These are phyloP conservation scores for Colletotrichum liriopes DNA, from an alignment of 2,329 filamentous ascomycete species.

Conservation along the genomic window DNA sequence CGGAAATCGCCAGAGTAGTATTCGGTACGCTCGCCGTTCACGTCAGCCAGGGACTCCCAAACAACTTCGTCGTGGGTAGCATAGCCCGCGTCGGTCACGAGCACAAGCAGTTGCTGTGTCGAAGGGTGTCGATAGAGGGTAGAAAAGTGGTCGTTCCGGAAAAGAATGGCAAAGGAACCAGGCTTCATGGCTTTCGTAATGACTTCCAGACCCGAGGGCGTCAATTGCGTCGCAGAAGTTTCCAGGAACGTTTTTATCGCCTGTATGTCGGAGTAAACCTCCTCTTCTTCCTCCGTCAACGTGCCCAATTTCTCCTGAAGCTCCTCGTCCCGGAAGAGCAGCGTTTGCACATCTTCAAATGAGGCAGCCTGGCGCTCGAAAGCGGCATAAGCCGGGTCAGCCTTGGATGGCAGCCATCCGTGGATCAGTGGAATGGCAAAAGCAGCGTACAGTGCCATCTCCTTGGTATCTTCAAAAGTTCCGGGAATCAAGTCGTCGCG, in stretches of 20 bases:
- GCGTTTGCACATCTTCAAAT: conserved; percentile 92
- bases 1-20: conserved; percentile 94
- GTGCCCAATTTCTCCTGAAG: conserved; percentile 84
- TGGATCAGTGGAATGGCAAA: conserved; percentile 93
- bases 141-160: conserved; percentile 97
- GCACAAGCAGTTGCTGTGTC: conserved; percentile 80
- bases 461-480: conserved; percentile 87
- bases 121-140: conserved; percentile 92
- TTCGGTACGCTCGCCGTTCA: conserved; percentile 86
- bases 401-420: conserved; percentile 86
- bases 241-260: conserved; percentile 88
- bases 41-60: conserved; percentile 94
- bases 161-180: conserved; percentile 90
- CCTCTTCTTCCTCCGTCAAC: conserved; percentile 81
- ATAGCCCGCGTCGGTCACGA: conserved; percentile 96
- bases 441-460: conserved; percentile 92
- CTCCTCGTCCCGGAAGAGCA: conserved; percentile 91
- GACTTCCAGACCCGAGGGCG: conserved; percentile 82
- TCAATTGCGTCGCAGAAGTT: conserved; percentile 88
- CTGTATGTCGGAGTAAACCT: conserved; percentile 85
- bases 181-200: conserved; percentile 80
- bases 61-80: conserved; percentile 90
- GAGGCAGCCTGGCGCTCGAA: conserved; percentile 83
- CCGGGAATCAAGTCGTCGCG: conserved; percentile 71
- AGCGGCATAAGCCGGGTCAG: conserved; percentile 77